Conservation (phyloP, 2,329 filamentous ascomycete genomes). For the Trichophyton benhamiae region DNA sequence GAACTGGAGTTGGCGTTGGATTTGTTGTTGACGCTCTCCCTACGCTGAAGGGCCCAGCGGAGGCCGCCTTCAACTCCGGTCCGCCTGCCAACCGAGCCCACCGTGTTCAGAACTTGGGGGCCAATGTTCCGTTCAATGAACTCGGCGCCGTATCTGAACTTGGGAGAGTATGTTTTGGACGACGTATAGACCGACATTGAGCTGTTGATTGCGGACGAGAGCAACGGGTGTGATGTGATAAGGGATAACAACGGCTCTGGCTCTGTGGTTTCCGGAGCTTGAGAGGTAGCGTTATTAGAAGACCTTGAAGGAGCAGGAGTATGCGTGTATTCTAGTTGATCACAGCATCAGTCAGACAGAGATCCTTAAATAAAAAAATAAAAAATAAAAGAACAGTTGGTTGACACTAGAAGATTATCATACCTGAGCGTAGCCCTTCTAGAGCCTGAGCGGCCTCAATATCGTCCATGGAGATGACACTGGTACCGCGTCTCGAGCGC, state of each 20-base stretch:
- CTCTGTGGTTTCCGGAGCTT: constrained; percentile 36
- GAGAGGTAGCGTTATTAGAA: constrained; percentile 19
- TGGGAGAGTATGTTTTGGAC: constrained; percentile 81
- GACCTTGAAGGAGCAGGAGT: constrained; percentile 42
- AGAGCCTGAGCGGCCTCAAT: constrained; percentile 59
- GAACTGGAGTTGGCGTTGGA: constrained; percentile 6
- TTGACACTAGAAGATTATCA: neutral
- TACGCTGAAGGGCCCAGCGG: constrained; percentile 59
- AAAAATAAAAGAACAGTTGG: neutral
- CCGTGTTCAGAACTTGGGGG: constrained; percentile 70
- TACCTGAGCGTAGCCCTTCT: constrained; percentile 62
- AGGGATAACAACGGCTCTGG: constrained; percentile 75
- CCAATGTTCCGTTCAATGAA: constrained; percentile 80
- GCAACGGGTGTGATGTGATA: constrained; percentile 74
- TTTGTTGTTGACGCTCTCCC: constrained; percentile 18
- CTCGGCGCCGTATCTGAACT: constrained; percentile 79
- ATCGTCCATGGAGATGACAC: constrained; percentile 38
- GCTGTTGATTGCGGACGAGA: constrained; percentile 72
- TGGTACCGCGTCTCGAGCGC: constrained; percentile 33
- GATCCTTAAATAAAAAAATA: neutral
- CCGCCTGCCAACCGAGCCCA: constrained; percentile 67
- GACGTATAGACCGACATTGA: constrained; percentile 75
- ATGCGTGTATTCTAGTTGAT: constrained; percentile 49
- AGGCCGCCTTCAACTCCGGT: constrained; percentile 83
- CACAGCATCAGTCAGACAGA: constrained; percentile 3